Conservation (phyloP, 192 early-diverging fungal genomes). For the Coemansia sp. region DNA sequence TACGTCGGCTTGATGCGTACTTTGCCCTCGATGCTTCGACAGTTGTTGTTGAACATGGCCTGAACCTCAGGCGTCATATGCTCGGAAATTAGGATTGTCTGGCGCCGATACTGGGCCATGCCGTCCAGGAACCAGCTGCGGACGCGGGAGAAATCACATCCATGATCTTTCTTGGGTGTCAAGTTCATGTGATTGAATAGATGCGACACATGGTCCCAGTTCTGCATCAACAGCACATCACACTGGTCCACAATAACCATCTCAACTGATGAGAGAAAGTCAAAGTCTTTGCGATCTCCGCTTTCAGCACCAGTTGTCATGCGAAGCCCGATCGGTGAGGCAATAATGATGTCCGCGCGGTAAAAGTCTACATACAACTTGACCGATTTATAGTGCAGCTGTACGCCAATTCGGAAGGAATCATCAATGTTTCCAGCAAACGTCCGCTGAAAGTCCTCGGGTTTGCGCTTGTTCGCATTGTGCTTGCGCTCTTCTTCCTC, state of each 20-base stretch:
- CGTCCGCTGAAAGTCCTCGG: constrained; percentile 76
- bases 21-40: constrained; percentile 62
- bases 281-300: constrained; percentile 87
- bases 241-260: constrained; percentile 83
- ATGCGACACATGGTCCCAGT: constrained; percentile 94
- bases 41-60: constrained; percentile 73
- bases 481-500: constrained; percentile 57
- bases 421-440: constrained; percentile 97
- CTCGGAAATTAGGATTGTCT: constrained; percentile 81
- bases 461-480: constrained; percentile 54
- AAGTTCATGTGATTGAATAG: constrained; percentile 82
- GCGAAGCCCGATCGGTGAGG: constrained; percentile 87
- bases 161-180: constrained; percentile 89
- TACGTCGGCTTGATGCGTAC: constrained; percentile 64
- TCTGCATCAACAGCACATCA: constrained; percentile 92
- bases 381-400: constrained; percentile 77
- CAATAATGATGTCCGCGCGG: constrained; percentile 85
- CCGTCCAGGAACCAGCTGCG: constrained; percentile 85
- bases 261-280: constrained; percentile 93
- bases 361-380: constrained; percentile 91
- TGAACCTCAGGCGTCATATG: constrained; percentile 91
- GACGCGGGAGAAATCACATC: constrained; percentile 93
- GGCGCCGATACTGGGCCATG: constrained; percentile 79
- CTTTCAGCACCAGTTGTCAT: constrained; percentile 76
- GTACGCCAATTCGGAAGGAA: constrained; percentile 88